Evolutionary conservation across 805 yeast species (phyloP), one percentile per base, ranked within the genome.

Genomic region (Sporopachydermia lactativora): DNA sequence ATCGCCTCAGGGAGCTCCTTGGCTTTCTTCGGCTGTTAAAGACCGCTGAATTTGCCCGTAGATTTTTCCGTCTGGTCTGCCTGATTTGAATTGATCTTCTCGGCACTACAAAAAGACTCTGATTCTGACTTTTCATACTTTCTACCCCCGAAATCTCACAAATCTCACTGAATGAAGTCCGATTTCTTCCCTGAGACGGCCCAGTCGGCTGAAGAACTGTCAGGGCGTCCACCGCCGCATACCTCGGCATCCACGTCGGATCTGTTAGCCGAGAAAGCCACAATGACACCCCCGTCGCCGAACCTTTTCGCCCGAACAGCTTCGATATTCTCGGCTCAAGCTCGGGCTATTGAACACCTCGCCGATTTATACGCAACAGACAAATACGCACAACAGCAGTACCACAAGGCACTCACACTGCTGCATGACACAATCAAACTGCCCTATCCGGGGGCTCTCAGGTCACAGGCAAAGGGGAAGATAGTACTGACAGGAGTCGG

Each of bases 401-500:
- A 57, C 44, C 48, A 48, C 38, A 36, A 43, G 19, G 45, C 62
- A 15, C 45, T 62, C 35, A 50, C 50, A 40, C 45, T 55, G 35
- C 51, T 62, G 49, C 55, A 63, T 51, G 61, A 63, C 44, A 53
- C 68, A 5, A 49, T 73, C 13, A 24, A 24, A 24, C 31, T 24
- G 31, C 31, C 31, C 8, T 24, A 8, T n/a, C 31, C 31, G 13
- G 31, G 31, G 31, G 31, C 31, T n/a, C 31, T 8, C 8, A 24
- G 31, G 31, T 24, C 31, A 8, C 49, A 62, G 39, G 52, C 55
- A 34, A 70, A 73, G 15, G 88, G 92, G 4, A 83, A 85, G 53
- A 65, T 85, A 13, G 75, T 86, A 3, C 57, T 83, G 17, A 70
- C 83, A 15, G 95, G 95, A 6, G 79, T 86, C 56, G 96, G 96